Percentiles rank a stretch among this genome's conserved stretches.
These are phyloP conservation scores for Trypanosoma vivax DNA, from an alignment of 208 protist species.

Conservation along the genomic window DNA sequence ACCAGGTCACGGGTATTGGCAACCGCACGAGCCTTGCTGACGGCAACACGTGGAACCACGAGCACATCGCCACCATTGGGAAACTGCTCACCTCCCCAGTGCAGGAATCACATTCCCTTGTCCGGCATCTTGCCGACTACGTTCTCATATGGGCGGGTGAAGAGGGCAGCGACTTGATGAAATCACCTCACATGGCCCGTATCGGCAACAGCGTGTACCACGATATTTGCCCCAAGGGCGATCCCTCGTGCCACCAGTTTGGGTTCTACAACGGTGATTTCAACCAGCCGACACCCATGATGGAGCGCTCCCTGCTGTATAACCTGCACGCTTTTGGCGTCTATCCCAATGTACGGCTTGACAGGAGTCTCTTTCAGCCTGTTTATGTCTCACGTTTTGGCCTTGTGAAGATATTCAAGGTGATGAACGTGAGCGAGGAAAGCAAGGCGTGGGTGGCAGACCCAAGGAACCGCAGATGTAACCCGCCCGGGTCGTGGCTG, in stretches of 20 bases:
- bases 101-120: conserved; percentile 82
- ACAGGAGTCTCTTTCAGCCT: conserved; percentile 47
- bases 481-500: conserved; percentile 47
- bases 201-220: conserved; percentile 75
- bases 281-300: conserved; percentile 29
- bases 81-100: conserved; percentile 83
- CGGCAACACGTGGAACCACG: conserved; percentile 99
- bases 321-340: conserved; percentile 31
- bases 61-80: conserved; percentile 97
- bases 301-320: conserved; percentile 53
- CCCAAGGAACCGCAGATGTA: conserved; percentile 40
- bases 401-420: conserved; percentile 96
- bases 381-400: conserved; percentile 94
- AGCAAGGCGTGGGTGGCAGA: conserved; percentile 54
- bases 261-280: conserved; percentile 22
- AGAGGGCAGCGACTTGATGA: conserved; percentile 35
- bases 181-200: conserved; percentile 45
- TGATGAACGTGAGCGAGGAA: conserved; percentile 72
- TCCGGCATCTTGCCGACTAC: conserved; percentile 95
- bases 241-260: conserved; percentile 47
- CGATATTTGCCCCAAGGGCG: conserved; percentile 57
- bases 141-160: conserved; percentile 80
- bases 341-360: conserved; percentile 1
- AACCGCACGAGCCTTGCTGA: conserved; percentile 95
- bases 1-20: conserved; percentile 96